Base-by-base conservation (phyloP, 2,329 filamentous ascomycete species). In the Fusarium sp. region DNA sequence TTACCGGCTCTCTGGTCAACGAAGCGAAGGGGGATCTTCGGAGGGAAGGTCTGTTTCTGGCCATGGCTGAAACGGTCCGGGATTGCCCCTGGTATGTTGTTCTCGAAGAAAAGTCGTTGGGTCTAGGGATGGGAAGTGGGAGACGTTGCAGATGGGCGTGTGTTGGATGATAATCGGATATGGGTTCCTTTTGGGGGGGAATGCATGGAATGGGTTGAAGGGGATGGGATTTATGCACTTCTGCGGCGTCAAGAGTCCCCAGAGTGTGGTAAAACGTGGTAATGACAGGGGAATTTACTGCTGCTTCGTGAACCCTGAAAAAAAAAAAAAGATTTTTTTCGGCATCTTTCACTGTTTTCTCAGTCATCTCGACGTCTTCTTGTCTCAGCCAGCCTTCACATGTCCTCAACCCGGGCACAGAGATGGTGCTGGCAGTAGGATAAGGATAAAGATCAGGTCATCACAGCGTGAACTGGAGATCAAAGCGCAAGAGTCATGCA, bases 1-100 rank as follows among this genome's bases (percentile, higher is more conserved):
- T 73, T 73, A 73, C 71, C 71, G 71, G 67, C 59, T 71, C 66
- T 73, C 36, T 73, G 71, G 71, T 73, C 68, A 71, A 68, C 58
- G 62, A 70, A 65, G 66, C 62, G 70, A 68, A 48, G 33, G 54
- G 54, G 50, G 62, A 55, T 67, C 53, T 38, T 70, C 70, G 70
- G 70, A 50, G 64, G 48, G 57, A 47, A 64, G 42, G 53, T 68
- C 70, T 73, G 67, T 68, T 73, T 71, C 66, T 73, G 71, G 71
- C 58, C 55, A 73, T 71, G 62, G 71, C 71, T 71, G 71, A 73
- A 73, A 73, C 61, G 66, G 65, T 56, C 61, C 42, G 53, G 51
- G 57, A 50, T 45, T 57, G 44, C 63, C 69, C 61, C 50, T 54
- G 50, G 50, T 7, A 33, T 28, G 33, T 28, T 39, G 10, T 54